phyloP scores from a whole-genome alignment of 2,329 filamentous ascomycete species.

The Graphiopsis chlorocephala region DNA sequence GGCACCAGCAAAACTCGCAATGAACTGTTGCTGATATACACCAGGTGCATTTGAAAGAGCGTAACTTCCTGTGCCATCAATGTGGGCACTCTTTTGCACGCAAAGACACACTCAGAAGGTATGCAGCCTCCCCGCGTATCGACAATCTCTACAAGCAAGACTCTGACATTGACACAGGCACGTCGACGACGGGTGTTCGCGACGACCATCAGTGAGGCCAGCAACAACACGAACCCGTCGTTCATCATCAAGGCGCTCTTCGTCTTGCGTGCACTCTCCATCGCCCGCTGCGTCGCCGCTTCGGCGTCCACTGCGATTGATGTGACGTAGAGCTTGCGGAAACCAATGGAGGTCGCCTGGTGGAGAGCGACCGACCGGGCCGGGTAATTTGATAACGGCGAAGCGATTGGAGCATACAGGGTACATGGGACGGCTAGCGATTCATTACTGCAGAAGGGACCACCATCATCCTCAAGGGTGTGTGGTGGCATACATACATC shows the following conservation, averaged over 20 bases:
- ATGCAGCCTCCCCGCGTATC: neutral
- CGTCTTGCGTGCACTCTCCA: slow-evolving; percentile 3
- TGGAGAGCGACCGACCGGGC: neutral
- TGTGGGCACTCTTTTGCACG: slow-evolving; percentile 72
- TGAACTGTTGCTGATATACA: slow-evolving; percentile 16
- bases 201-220: slow-evolving; percentile 43
- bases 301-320: neutral
- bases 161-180: slow-evolving; percentile 52
- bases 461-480: neutral
- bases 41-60: slow-evolving; percentile 70
- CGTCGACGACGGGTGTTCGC: slow-evolving; percentile 72
- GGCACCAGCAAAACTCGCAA: slow-evolving; percentile 44
- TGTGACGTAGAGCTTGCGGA: neutral
- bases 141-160: neutral
- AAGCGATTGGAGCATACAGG: slow-evolving; percentile 5
- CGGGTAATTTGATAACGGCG: neutral
- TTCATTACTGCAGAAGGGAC: neutral
- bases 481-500: neutral
- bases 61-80: slow-evolving; percentile 66
- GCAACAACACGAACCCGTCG: slow-evolving; percentile 4
- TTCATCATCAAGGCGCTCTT: neutral
- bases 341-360: slow-evolving; percentile 2
- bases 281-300: slow-evolving; percentile 4
- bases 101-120: slow-evolving; percentile 66
- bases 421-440: neutral